These are phyloP conservation scores for Triticum turgidum DNA, from an alignment of 176 grass and related monocot genomes.

Conservation along the genomic window DNA sequence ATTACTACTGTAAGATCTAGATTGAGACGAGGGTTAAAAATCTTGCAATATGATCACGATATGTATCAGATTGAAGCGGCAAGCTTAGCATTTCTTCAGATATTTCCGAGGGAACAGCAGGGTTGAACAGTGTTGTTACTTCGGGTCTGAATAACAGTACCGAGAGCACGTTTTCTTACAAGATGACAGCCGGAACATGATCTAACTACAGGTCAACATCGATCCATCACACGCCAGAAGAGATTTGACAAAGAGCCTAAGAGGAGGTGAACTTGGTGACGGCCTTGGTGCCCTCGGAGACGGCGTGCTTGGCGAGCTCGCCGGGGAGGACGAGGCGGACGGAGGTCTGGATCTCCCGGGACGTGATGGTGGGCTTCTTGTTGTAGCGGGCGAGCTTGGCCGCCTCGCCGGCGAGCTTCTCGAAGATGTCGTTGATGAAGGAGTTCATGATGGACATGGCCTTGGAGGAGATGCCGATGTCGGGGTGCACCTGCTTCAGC, in stretches of 20 bases:
- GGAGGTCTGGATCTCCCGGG: constrained; percentile 60
- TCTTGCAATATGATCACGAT: too few relatives aligned
- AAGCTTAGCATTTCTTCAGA: too few relatives aligned
- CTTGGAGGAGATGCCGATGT: constrained; percentile 92
- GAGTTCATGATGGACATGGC: constrained; percentile 97
- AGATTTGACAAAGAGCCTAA: too few relatives aligned
- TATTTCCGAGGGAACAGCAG: too few relatives aligned
- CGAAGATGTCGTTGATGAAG: constrained; percentile 87
- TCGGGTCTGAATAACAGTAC: background rate
- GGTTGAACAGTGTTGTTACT: too few relatives aligned
- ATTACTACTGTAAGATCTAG: too few relatives aligned
- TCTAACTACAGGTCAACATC: background rate
- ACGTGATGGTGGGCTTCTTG: constrained; percentile 65
- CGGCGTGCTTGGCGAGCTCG: constrained; percentile 43
- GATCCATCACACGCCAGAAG: background rate
- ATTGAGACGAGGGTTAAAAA: too few relatives aligned
- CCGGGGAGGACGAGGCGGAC: constrained; percentile 63
- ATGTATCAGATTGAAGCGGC: too few relatives aligned
- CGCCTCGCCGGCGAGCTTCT: constrained; percentile 61
- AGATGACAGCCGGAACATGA: background rate
- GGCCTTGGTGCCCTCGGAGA: background rate
- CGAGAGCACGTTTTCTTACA: background rate
- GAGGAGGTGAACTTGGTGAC: background rate
- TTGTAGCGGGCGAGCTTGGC: constrained; percentile 43
- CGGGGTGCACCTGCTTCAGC: constrained; percentile 82